Evolutionary conservation across 805 yeast species (phyloP).

Genomic region (Teunomyces aglyptinius): DNA sequence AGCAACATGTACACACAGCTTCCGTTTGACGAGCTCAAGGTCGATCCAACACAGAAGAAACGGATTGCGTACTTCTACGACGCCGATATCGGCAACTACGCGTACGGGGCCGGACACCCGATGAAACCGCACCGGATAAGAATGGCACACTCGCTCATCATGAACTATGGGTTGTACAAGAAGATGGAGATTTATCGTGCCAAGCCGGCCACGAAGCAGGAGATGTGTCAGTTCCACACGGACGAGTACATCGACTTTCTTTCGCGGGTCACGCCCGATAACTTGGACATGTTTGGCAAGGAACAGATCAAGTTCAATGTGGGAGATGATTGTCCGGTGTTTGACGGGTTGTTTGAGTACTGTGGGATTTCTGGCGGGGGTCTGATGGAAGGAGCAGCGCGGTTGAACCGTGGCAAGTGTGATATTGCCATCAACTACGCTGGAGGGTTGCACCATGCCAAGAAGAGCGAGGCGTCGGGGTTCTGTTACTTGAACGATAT

Average conservation of each 20-base stretch:
- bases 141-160: constrained; percentile 95
- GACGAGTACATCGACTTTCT: constrained; percentile 95
- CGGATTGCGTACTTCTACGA: constrained; percentile 45
- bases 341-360: constrained; percentile 74
- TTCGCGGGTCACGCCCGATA: constrained; percentile 89
- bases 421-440: constrained; percentile 93
- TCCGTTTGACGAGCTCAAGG: constrained; percentile 46
- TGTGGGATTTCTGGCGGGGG: constrained; percentile 85
- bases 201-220: constrained; percentile 96
- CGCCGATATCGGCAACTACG: constrained; percentile 94
- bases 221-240: constrained; percentile 97
- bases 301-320: constrained; percentile 92
- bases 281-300: constrained; percentile 78
- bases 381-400: constrained; percentile 84
- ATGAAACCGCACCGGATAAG: constrained; percentile 99
- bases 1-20: constrained; percentile 37
- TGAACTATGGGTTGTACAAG: constrained; percentile 95
- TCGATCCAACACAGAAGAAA: constrained; percentile 40
- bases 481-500: constrained; percentile 91
- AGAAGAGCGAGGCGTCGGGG: constrained; percentile 85
- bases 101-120: constrained; percentile 98
- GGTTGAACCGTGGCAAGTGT: constrained; percentile 75
- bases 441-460: constrained; percentile 93
- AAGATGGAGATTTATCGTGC: constrained; percentile 97
- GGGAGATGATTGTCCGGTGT: constrained; percentile 88